These are phyloP conservation scores for Stemphylium vesicarium DNA, from an alignment of 2,329 filamentous ascomycete genomes.

Conservation along the genomic window DNA sequence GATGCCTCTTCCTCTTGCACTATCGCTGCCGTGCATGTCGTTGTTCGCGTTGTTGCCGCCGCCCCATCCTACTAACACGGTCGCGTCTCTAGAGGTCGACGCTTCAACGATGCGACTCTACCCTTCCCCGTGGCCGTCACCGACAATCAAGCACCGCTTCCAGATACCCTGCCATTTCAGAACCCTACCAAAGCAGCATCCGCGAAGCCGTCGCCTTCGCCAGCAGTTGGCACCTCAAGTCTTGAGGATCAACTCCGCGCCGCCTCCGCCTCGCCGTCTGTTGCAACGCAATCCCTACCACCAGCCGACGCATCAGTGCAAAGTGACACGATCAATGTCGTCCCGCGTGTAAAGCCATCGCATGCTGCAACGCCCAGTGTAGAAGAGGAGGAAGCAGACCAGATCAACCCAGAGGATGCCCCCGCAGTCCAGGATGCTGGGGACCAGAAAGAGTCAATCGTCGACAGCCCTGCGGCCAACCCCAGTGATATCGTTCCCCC, in stretches of 20 bases:
- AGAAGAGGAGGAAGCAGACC: constrained; percentile 24
- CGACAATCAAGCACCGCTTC: constrained; percentile 34
- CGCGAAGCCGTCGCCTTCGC: constrained; percentile 32
- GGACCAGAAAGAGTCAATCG: constrained; percentile 2
- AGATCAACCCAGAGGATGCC: constrained; percentile 12
- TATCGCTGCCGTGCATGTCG: background rate
- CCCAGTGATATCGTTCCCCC: constrained; percentile 36
- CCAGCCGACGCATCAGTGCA: constrained; percentile 22
- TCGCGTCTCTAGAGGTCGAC: constrained; percentile 56
- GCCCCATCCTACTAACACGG: constrained; percentile 39
- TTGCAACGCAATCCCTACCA: constrained; percentile 31
- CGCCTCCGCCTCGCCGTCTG: constrained; percentile 45
- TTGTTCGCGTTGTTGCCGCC: constrained; percentile 28
- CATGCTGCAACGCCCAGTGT: constrained; percentile 11
- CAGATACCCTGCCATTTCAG: constrained; percentile 34
- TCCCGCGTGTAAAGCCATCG: constrained; percentile 16
- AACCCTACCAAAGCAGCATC: constrained; percentile 25
- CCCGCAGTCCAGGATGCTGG: constrained; percentile 21
- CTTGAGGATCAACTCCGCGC: constrained; percentile 45
- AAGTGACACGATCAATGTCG: constrained; percentile 19
- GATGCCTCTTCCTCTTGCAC: constrained; percentile 28
- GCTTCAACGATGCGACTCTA: constrained; percentile 63
- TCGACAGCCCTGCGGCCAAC: constrained; percentile 31
- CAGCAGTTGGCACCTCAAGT: constrained; percentile 25
- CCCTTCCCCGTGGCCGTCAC: constrained; percentile 45